Evolutionary conservation across 2,329 filamentous ascomycete species (phyloP), one percentile per base, ranked within the genome.

Genomic region (Sclerotinia borealis): DNA sequence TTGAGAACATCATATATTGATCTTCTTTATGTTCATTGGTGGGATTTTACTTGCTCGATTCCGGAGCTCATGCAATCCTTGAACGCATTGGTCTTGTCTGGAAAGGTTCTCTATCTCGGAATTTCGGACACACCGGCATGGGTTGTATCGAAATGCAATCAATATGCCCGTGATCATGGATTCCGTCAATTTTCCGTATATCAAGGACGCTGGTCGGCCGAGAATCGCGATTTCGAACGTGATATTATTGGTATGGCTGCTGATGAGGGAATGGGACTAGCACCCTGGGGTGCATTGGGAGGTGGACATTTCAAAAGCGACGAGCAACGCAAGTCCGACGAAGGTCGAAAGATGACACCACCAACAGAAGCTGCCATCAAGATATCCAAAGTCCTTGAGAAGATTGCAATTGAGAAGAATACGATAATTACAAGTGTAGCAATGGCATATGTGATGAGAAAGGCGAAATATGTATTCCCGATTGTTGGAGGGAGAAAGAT

Each of bases 381-480:
- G 60, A 78, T 86, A 39, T 25, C 0, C 15, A 62, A 43, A 29
- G 58, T 49, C 1, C 19, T 92, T 0, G 85, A 83, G 31, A 79
- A 84, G 68, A 80, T 90, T 9, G 85, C 83, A 0, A 78, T 79
- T 9, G 77, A 80, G 64, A 83, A 86, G 68, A 81, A 81, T 1
- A 77, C 80, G 1, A 77, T 81, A 37, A 79, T 90, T 55, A 88
- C 85, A 4, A 82, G 82, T 43, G 76, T 90, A 39, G 89, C 89
- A 10, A 76, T 92, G 29, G 89, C 89, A 2, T 92, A 92, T 71
- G 85, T 92, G 17, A 82, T 90, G 80, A 81, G 85, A 67, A 91
- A 92, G 76, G 79, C 86, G 0, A 83, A 87, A 0, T 85, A 90
- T 69, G 86, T 92, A 15, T 91, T 90, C 71, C 90, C 90, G 1